Base-by-base conservation (phyloP, 345 rosid species). In the Eucalyptus dawsonii region DNA sequence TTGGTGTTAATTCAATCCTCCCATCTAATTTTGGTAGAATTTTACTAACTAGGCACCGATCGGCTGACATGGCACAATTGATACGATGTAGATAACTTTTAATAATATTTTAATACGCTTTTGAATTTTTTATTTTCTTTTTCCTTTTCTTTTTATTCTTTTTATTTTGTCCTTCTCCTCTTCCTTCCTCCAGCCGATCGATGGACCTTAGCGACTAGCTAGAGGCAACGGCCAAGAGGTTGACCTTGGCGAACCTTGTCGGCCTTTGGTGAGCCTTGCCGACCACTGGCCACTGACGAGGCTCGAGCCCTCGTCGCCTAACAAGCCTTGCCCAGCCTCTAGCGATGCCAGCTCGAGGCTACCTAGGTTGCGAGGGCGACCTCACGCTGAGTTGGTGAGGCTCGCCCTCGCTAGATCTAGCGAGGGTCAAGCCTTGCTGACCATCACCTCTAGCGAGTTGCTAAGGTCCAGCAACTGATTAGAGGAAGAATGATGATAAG, bases 11-110 rank as follows among this genome's bases (percentile, higher is more conserved):
- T 53, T 53, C 11, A 53, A 53, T 53, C 58, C 0, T 53, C 0
- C 1, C 0, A 2, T 2, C 58, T 53, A 53, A 19, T 53, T 53
- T 53, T 53, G 25, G 24, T 1, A 0, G 0, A 0, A 53, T 19
- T 53, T 53, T 53, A 5, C 58, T 53, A 4, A 53, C 0, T 19
- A 0, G 5, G 25, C 58, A 53, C 0, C 0, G 0, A 53, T 53
- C 2, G 0, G 1, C 58, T 1, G 1, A 53, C 58, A 21, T 53
- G 5, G 10, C 11, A 53, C 11, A 8, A 53, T 4, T 8, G 0
- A 1, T 2, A 5, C 1, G 0, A 19, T 0, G 0, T 53, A 0
- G 1, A 21, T 0, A 21, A 53, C 2, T 53, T 53, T 53, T 53
- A 19, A 53, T 53, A 53, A 53, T 53, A 53, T 53, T 53, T 53